phyloP scores from a whole-genome alignment of 768 basidiomycete species.

The Mycena albidolilacea region DNA sequence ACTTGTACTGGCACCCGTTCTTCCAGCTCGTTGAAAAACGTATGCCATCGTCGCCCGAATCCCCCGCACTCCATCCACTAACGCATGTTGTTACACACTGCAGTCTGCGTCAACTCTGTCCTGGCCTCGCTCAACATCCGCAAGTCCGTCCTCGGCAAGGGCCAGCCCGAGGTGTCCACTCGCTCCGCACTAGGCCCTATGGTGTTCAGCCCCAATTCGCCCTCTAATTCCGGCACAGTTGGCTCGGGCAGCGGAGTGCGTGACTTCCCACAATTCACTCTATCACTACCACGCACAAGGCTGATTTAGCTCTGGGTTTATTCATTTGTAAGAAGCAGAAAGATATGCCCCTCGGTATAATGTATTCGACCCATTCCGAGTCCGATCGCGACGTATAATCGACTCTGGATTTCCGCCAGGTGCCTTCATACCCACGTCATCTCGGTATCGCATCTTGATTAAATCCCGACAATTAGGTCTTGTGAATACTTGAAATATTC shows the following conservation, averaged over 20 bases:
- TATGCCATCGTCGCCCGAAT: slow-evolving; percentile 6
- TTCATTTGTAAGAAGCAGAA: slow-evolving; percentile 7
- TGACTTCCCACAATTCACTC: slow-evolving; percentile 16
- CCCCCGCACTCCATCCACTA: slow-evolving; percentile 1
- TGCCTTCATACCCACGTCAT: neutral
- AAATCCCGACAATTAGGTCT: too few species aligned
- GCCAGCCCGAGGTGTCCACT: slow-evolving; percentile 15
- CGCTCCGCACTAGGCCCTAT: slow-evolving; percentile 10
- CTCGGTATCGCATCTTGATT: slow-evolving; percentile 10
- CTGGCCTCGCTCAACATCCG: slow-evolving; percentile 12
- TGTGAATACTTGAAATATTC: slow-evolving; percentile 4
- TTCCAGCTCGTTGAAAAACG: slow-evolving; percentile 17
- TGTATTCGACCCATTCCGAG: slow-evolving; percentile 16
- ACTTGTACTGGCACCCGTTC: slow-evolving; percentile 21
- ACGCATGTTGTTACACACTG: too few species aligned
- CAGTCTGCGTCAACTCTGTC: slow-evolving; percentile 18
- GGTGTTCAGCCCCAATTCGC: slow-evolving; percentile 13
- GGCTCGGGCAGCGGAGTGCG: slow-evolving; percentile 7
- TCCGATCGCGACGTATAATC: slow-evolving; percentile 20
- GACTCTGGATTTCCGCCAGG: slow-evolving; percentile 6
- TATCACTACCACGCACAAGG: too few species aligned
- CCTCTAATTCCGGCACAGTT: slow-evolving; percentile 8
- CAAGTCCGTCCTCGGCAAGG: slow-evolving; percentile 14
- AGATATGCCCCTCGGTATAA: slow-evolving; percentile 9
- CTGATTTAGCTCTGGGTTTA: slow-evolving; percentile 3